Evolutionary conservation across 2,329 filamentous ascomycete species (phyloP).

Genomic region (Anisogramma anomala): DNA sequence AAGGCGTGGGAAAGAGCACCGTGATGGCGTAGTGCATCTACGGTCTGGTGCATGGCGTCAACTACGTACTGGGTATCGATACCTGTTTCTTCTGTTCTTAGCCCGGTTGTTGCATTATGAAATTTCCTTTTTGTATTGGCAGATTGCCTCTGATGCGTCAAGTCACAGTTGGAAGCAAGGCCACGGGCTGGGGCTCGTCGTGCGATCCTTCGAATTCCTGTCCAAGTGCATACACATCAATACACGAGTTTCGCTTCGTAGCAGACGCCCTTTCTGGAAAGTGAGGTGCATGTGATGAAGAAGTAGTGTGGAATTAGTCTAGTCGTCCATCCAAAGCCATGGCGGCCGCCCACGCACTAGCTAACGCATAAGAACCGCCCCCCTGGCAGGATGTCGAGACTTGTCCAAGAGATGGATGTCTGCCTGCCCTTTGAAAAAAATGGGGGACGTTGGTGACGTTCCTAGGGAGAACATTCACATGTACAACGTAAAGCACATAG

Average conservation of each 20-base stretch:
- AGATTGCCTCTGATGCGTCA: too few relatives aligned
- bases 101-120: not conserved
- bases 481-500: too few relatives aligned
- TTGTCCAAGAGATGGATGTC: not conserved
- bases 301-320: not conserved
- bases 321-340: not conserved
- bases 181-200: too few relatives aligned
- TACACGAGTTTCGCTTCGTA: too few relatives aligned
- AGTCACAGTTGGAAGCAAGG: too few relatives aligned
- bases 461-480: too few relatives aligned
- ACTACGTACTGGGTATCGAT: not conserved
- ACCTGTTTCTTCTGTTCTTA: conserved; percentile 1
- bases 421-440: too few relatives aligned
- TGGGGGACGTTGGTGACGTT: too few relatives aligned
- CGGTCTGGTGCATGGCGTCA: conserved; percentile 12
- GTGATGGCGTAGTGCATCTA: not conserved
- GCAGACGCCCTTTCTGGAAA: too few relatives aligned
- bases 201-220: too few relatives aligned
- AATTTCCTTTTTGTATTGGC: not conserved
- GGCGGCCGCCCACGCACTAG: too few relatives aligned
- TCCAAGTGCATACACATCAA: too few relatives aligned
- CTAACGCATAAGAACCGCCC: not conserved
- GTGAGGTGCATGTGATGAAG: not conserved
- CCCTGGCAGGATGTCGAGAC: not conserved
- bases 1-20: not conserved